Conservation (phyloP, 2,329 filamentous ascomycete genomes). For the Talaromyces piceae region DNA sequence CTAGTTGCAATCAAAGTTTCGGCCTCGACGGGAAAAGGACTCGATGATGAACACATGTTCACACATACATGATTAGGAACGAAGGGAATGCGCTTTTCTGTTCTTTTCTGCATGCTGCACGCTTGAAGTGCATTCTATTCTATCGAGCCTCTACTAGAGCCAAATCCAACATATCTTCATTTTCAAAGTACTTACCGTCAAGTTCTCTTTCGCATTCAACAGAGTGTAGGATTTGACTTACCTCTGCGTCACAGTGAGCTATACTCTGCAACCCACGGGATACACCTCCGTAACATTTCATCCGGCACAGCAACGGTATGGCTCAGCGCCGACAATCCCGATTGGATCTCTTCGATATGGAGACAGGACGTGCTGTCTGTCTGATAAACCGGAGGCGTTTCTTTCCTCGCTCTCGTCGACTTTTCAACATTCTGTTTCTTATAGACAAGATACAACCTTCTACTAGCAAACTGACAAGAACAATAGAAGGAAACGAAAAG, state of each 20-base stretch:
- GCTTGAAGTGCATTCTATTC: not conserved
- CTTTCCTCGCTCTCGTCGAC: not conserved
- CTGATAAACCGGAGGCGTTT: not conserved
- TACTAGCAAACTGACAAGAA: not conserved
- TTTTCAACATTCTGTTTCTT: not conserved
- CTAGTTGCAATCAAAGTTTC: not conserved
- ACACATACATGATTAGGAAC: too few species aligned
- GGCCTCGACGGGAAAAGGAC: not conserved
- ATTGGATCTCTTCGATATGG: not conserved
- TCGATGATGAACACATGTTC: too few species aligned
- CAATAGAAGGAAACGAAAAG: not conserved
- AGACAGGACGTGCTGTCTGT: not conserved
- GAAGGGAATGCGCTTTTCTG: too few species aligned
- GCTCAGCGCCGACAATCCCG: not conserved
- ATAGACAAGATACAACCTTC: not conserved
- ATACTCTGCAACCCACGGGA: not conserved
- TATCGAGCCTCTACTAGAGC: not conserved
- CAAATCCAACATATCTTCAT: not conserved
- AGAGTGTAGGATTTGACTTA: not conserved
- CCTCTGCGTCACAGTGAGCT: slow-evolving; percentile 1
- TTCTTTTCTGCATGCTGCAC: too few species aligned
- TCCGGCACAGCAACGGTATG: not conserved
- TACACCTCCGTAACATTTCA: not conserved
- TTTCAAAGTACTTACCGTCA: not conserved
- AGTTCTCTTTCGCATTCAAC: not conserved